Base-by-base conservation (phyloP, 2,329 filamentous ascomycete genomes). In the Hypoxylon sp. region DNA sequence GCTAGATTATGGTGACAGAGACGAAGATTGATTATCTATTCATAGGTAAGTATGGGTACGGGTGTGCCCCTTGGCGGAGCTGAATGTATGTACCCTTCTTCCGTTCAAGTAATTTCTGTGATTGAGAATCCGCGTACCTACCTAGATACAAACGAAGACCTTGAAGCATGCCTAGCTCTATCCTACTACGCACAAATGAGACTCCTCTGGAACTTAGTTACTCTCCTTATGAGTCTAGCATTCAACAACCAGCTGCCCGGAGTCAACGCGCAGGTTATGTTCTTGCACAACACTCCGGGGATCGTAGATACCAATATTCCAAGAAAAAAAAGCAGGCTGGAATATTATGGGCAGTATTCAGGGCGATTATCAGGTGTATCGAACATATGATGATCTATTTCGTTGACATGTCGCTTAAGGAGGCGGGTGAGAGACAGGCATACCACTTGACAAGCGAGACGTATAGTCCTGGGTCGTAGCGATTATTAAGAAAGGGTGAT, bases 111-210 rank as follows among this genome's bases (percentile, higher is more conserved):
- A n/a, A n/a, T n/a, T n/a, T n/a, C n/a, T n/a, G n/a, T n/a, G n/a
- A n/a, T n/a, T n/a, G n/a, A n/a, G n/a, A n/a, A n/a, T n/a, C n/a
- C n/a, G n/a, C n/a, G n/a, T n/a, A n/a, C n/a, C n/a, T n/a, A n/a
- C n/a, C n/a, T 12, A 66, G 68, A 67, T 41, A 72, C 68, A 1
- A 26, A 47, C 7, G 70, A 73, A 50, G 63, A 63, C 20, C 60
- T 72, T 3, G 62, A 73, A n/a, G 29, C 43, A 2, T 59, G 46
- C 27, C 52, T 68, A 21, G 48, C 66, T 3, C 34, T 72, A 7
- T 63, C 64, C 3, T 72, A 69, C 59, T 71, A 65, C 45, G 55
- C 66, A 2, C 65, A 70, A 15, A 34, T 68, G 4, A 64, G 69
- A 2, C 44, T 71, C 6, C 43, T 67, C 17, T 59, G 48, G 5